Evolutionary conservation across 768 basidiomycete species (phyloP).

Genomic region (Clathrus columnatus): DNA sequence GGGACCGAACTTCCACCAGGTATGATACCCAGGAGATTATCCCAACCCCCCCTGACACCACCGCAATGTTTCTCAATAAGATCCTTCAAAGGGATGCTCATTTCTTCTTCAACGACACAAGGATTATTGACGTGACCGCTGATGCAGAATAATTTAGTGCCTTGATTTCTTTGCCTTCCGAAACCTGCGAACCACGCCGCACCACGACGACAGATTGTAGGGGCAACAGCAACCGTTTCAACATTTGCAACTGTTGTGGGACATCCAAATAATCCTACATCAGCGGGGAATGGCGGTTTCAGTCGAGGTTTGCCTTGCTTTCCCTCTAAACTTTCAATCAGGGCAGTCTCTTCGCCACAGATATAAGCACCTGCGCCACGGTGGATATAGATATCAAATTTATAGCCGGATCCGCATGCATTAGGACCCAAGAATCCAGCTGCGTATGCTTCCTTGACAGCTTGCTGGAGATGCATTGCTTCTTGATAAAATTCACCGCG

Average conservation of each 20-base stretch:
- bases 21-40: conserved; percentile 93
- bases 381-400: conserved; percentile 98
- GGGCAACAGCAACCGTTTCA: conserved; percentile 96
- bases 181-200: conserved; percentile 87
- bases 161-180: conserved; percentile 86
- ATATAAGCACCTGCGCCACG: conserved; percentile 98
- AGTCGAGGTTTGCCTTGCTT: conserved; percentile 97
- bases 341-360: conserved; percentile 95
- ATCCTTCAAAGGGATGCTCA: conserved; percentile 93
- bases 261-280: conserved; percentile 95
- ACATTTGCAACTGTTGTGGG: conserved; percentile 98
- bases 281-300: conserved; percentile 98
- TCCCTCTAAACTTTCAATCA: conserved; percentile 95
- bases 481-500: conserved; percentile 98
- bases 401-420: conserved; percentile 85
- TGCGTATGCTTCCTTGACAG: conserved; percentile 91
- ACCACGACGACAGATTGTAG: conserved; percentile 90
- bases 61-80: conserved; percentile 96
- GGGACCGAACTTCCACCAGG: conserved; percentile 95
- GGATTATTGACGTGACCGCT: conserved; percentile 98
- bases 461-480: conserved; percentile 87
- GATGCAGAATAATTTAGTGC: conserved; percentile 96
- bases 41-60: conserved; percentile 91
- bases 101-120: conserved; percentile 97
- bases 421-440: conserved; percentile 83